Percentiles rank a stretch among this genome's conserved stretches.
These are phyloP conservation scores for Tolypocladium amazonense DNA, from an alignment of 2,329 filamentous ascomycete genomes.

Conservation along the genomic window DNA sequence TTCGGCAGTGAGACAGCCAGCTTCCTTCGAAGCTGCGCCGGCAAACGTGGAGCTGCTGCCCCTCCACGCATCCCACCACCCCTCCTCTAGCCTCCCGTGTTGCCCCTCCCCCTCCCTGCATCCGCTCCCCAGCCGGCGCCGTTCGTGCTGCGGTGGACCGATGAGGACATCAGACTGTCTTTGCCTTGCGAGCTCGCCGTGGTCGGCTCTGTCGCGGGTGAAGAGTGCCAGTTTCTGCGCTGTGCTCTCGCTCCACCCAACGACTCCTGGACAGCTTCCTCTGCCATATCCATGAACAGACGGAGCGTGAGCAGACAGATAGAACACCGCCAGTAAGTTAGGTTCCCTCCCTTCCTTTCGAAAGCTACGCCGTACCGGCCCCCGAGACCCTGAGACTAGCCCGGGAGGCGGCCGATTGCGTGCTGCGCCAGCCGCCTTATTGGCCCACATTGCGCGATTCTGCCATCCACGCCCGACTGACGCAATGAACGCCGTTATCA, in stretches of 20 bases:
- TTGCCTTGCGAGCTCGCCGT: neutral
- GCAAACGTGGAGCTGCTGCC: neutral
- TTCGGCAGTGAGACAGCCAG: neutral
- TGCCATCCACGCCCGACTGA: conserved; percentile 16
- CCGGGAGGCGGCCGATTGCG: conserved; percentile 13
- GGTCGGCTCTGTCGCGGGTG: neutral
- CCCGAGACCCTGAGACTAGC: neutral
- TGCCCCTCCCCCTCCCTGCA: neutral
- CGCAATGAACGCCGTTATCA: conserved; percentile 10
- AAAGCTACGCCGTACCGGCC: no score
- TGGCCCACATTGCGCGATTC: conserved; percentile 12
- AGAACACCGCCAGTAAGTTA: neutral
- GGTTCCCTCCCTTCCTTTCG: no score
- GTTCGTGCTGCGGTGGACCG: no score
- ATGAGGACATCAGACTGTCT: neutral
- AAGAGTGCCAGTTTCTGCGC: neutral
- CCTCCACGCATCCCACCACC: neutral
- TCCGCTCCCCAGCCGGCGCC: neutral
- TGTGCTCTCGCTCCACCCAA: neutral
- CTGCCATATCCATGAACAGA: no score
- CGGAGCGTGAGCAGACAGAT: neutral
- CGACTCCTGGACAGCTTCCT: neutral
- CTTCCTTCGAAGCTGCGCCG: neutral
- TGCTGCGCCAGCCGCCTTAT: conserved; percentile 13
- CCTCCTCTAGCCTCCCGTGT: neutral